phyloP scores from a whole-genome alignment of 495 filamentous ascomycete species.

The Opeltia flavorubescens region DNA sequence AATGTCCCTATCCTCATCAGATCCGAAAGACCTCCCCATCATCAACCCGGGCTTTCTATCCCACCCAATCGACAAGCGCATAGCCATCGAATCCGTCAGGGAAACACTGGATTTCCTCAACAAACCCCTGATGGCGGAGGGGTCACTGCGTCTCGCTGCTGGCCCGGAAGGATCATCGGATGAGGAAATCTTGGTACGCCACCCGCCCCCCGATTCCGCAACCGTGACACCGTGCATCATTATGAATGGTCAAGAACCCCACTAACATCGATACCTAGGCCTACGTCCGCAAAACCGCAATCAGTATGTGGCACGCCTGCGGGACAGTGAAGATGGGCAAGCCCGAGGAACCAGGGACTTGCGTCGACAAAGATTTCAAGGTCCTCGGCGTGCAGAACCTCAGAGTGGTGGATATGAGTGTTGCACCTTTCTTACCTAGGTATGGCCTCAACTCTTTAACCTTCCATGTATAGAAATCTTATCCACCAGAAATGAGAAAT shows the following conservation, averaged over 20 bases:
- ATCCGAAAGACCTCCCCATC: slow-evolving; percentile 37
- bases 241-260: background rate
- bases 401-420: slow-evolving; percentile 49
- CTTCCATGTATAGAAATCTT: background rate
- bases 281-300: slow-evolving; percentile 56
- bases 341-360: slow-evolving; percentile 37
- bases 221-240: background rate
- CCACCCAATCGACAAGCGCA: slow-evolving; percentile 41
- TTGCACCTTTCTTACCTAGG: slow-evolving; percentile 22
- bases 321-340: slow-evolving; percentile 84
- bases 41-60: slow-evolving; percentile 45
- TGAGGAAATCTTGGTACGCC: slow-evolving; percentile 39
- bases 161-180: slow-evolving; percentile 37
- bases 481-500: background rate
- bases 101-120: slow-evolving; percentile 29
- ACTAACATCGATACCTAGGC: slow-evolving; percentile 24
- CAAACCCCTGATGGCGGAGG: slow-evolving; percentile 31
- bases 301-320: slow-evolving; percentile 71
- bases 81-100: slow-evolving; percentile 38
- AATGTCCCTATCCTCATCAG: slow-evolving; percentile 37
- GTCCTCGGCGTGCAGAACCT: slow-evolving; percentile 40
- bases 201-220: slow-evolving; percentile 20
- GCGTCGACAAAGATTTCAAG: slow-evolving; percentile 41
- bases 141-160: slow-evolving; percentile 26
- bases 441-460: slow-evolving; percentile 1